Evolutionary conservation across 2,329 filamentous ascomycete genomes (phyloP).

Genomic region (Botrytis medusae): DNA sequence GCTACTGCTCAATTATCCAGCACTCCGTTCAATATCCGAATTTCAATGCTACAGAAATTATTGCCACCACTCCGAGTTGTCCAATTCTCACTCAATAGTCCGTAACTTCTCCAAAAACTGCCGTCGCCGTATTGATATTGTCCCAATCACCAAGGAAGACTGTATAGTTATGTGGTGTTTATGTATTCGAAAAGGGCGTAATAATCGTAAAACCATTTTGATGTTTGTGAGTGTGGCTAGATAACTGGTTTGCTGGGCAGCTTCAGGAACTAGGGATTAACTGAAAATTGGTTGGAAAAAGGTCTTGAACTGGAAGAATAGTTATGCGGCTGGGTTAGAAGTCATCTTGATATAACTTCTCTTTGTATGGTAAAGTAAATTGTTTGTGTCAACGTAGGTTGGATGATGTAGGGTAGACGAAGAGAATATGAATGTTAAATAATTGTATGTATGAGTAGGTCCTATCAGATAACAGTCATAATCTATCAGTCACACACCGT

Average conservation of each 20-base stretch:
- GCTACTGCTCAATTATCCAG: background rate
- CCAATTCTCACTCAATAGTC: background rate
- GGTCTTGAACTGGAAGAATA: slow-evolving; percentile 8
- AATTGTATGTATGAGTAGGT: background rate
- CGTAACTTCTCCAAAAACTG: slow-evolving; percentile 14
- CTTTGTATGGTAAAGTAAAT: background rate
- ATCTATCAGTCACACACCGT: slow-evolving; percentile 2
- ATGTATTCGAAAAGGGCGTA: slow-evolving; percentile 42
- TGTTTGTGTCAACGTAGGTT: background rate
- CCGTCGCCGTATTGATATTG: slow-evolving; percentile 27
- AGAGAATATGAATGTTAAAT: background rate
- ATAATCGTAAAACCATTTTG: slow-evolving; percentile 53
- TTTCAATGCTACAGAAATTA: background rate
- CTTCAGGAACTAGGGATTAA: background rate
- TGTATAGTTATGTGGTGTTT: slow-evolving; percentile 51
- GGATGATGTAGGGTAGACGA: background rate
- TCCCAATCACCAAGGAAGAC: slow-evolving; percentile 43
- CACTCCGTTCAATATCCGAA: background rate
- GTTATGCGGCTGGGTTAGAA: slow-evolving; percentile 16
- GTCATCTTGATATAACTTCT: slow-evolving; percentile 19
- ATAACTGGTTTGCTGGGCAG: background rate
- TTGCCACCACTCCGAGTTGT: background rate
- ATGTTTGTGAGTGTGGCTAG: slow-evolving; percentile 24
- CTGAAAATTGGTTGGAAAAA: background rate
- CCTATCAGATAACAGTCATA: background rate